Percentiles rank a stretch among this genome's conserved stretches.
These are phyloP conservation scores for Lunularia cruciata DNA, from an alignment of 225 moss, liverwort and hornwort genomes.

Conservation along the genomic window DNA sequence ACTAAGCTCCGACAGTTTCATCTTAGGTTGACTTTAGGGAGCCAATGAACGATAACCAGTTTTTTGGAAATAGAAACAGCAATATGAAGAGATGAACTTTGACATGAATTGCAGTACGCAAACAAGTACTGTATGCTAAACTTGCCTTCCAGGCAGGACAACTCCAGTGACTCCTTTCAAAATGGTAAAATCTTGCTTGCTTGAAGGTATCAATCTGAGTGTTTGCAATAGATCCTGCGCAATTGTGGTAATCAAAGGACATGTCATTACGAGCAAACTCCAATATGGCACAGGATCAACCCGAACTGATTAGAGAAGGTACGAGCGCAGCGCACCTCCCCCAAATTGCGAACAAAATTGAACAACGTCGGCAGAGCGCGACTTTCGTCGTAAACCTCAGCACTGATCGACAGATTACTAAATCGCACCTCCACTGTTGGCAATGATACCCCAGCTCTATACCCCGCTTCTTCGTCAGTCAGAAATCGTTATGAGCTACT, in stretches of 20 bases:
- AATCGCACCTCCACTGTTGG: slow-evolving; percentile 83
- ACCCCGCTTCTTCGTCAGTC: slow-evolving; percentile 7
- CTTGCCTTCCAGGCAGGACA: slow-evolving; percentile 40
- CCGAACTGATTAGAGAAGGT: not conserved
- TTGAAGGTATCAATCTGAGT: slow-evolving; percentile 31
- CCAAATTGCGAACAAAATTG: slow-evolving; percentile 65
- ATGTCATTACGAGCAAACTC: not conserved
- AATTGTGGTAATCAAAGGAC: not conserved
- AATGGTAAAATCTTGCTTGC: slow-evolving; percentile 38
- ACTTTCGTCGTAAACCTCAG: slow-evolving; percentile 65
- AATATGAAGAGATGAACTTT: too few relatives aligned
- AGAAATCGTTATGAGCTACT: slow-evolving; percentile 6
- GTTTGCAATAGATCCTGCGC: slow-evolving; percentile 30
- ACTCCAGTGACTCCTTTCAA: slow-evolving; percentile 41
- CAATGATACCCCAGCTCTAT: slow-evolving; percentile 54
- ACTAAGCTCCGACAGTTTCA: too few relatives aligned
- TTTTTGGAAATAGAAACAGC: too few relatives aligned
- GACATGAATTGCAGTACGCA: not conserved
- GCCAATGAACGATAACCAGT: too few relatives aligned
- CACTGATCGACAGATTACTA: slow-evolving; percentile 57
- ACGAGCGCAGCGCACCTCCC: slow-evolving; percentile 48
- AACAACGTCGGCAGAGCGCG: slow-evolving; percentile 67
- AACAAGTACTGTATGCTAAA: not conserved
- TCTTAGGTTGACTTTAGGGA: too few relatives aligned
- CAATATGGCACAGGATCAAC: not conserved